Conservation (phyloP, 2,329 filamentous ascomycete genomes). For the Cercospora sojina region DNA sequence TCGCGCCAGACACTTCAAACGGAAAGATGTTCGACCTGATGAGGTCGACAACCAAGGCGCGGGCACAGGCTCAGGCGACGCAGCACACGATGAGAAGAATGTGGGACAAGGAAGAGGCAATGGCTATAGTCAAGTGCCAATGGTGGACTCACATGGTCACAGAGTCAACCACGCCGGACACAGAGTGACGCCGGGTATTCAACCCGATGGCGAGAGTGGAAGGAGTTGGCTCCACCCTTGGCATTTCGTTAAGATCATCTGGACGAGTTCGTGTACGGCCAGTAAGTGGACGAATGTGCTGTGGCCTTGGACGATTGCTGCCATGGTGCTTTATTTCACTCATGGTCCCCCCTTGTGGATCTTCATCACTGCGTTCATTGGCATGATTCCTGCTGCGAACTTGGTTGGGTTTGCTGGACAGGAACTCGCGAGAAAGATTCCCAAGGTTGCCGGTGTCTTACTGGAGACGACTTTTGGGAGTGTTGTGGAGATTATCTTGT, state of each 20-base stretch:
- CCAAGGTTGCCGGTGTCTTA: constrained; percentile 67
- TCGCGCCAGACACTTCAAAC: constrained; percentile 22
- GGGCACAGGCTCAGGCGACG: constrained; percentile 11
- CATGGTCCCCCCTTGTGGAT: constrained; percentile 42
- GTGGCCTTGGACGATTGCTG: constrained; percentile 52
- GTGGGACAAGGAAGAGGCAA: background rate
- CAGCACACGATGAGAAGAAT: constrained; percentile 20
- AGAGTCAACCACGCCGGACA: constrained; percentile 48
- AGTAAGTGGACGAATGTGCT: constrained; percentile 51
- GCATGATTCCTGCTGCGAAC: constrained; percentile 53
- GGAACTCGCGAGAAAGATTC: constrained; percentile 70
- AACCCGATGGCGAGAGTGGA: constrained; percentile 50
- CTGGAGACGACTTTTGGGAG: constrained; percentile 58
- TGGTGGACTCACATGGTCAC: constrained; percentile 31
- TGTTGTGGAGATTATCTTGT: constrained; percentile 77
- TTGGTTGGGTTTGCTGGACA: constrained; percentile 63
- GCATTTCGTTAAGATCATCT: constrained; percentile 47
- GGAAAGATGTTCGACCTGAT: constrained; percentile 24
- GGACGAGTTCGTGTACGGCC: constrained; percentile 46
- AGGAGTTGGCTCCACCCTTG: constrained; percentile 46
- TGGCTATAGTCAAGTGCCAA: constrained; percentile 19
- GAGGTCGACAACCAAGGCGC: constrained; percentile 18
- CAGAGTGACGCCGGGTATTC: constrained; percentile 44
- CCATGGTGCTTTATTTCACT: constrained; percentile 49
- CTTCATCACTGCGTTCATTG: constrained; percentile 51